phyloP scores from a whole-genome alignment of 2,329 filamentous ascomycete genomes.

The Knoxdaviesia capensis region DNA sequence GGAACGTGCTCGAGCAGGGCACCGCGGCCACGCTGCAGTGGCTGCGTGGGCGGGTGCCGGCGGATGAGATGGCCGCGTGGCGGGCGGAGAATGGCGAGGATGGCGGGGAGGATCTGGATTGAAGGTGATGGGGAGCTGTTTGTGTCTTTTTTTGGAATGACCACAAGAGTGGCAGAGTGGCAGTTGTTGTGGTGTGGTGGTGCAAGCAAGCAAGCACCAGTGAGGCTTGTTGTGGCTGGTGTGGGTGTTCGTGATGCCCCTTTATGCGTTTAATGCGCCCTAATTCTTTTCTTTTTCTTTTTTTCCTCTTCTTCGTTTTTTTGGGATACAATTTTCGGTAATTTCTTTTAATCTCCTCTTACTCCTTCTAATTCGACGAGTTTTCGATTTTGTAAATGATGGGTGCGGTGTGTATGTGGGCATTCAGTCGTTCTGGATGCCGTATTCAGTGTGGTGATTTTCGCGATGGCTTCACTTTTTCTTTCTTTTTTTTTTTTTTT shows the following conservation, averaged over 20 bases:
- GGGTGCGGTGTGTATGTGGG: no score
- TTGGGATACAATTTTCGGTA: background rate
- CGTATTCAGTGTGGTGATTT: no score
- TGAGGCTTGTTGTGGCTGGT: no score
- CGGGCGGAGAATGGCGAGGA: conserved; percentile 22
- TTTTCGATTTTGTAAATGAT: no score
- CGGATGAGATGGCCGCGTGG: conserved; percentile 37
- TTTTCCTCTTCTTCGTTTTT: background rate
- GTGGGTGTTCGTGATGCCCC: no score
- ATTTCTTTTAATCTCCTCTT: background rate
- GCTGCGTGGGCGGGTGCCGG: conserved; percentile 57
- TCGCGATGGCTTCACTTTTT: background rate
- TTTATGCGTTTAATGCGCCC: background rate
- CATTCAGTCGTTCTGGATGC: no score
- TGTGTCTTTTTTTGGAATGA: background rate
- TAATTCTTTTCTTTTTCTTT: background rate
- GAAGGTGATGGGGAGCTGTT: background rate
- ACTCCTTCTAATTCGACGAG: background rate
- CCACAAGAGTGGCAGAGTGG: background rate
- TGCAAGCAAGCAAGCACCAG: no score
- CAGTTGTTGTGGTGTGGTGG: background rate
- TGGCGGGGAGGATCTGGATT: conserved; percentile 6
- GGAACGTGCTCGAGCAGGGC: conserved; percentile 66
- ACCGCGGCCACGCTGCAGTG: conserved; percentile 70
- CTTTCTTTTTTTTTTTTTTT: background rate